Evolutionary conservation across 176 grass and related monocot genomes (phyloP), one percentile per base, ranked within the genome.

Genomic region (Musa troglodytarum): DNA sequence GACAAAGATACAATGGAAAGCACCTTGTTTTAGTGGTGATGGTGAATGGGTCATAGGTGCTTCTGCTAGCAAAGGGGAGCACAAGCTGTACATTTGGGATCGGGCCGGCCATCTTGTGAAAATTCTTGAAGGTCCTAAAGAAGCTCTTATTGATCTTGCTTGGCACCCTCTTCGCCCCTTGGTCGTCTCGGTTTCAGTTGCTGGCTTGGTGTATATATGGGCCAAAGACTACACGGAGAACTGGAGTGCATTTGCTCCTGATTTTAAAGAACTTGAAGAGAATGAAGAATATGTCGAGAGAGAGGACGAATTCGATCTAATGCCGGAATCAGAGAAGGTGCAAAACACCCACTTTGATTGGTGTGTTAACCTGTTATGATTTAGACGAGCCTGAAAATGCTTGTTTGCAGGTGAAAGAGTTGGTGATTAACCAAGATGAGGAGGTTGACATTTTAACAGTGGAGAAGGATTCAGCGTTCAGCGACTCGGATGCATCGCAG

Each of bases 241-340:
- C 72, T 99, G 95, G 95, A 94, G 95, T 74, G 91, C 95, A 14
- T 99, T 99, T 86, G 95, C 95, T 81, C 95, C 95, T 66, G 95
- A 99, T 83, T 99, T 99, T 12, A 81, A 92, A 63, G 95, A 98
- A 58, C 82, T 94, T 51, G 95, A 99, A 82, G 91, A 99, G 84
- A 99, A 94, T 72, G 91, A 99, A 83, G 95, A 99, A 80, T 99
- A 99, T 77, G 82, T 94, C 51, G 95, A 99, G 75, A 78, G 74
- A 71, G 95, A 94, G 72, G 95, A 94, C 77, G 95, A 99, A 58
- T 99, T 99, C 56, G 95, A 99, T 76, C 49, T 91, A 23, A 94
- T 90, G 81, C 86, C 88, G 72, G 85, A 85, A 78, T 26, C 81
- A 88, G 94, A 93, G 86, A 81, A 87, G 81, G 94, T 97, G 80